Conservation (phyloP, 345 rosid species). For the Carallia pectinifolia region DNA sequence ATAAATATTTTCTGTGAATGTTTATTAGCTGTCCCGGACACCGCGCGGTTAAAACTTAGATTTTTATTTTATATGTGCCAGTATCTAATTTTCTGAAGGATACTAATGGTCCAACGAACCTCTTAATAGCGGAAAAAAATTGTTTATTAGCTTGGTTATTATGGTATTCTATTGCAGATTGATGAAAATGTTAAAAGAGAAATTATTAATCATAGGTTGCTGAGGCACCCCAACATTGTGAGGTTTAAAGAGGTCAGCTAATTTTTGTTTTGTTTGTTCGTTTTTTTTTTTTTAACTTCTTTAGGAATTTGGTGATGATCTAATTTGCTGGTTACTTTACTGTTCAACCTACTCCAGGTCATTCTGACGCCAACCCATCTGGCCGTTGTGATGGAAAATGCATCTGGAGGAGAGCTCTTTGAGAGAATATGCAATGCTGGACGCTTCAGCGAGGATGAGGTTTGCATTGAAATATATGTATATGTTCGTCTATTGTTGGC, state of each 20-base stretch:
- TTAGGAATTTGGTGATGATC: neutral
- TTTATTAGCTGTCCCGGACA: neutral
- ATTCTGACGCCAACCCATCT: constrained; percentile 36
- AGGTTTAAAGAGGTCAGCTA: constrained; percentile 36
- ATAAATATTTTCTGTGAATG: neutral
- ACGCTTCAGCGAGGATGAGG: constrained; percentile 35
- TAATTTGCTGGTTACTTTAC: neutral
- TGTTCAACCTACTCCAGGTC: constrained; percentile 15
- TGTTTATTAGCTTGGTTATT: neutral
- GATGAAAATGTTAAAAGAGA: constrained; percentile 37
- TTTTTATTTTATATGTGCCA: too few species aligned
- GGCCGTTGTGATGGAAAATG: constrained; percentile 38
- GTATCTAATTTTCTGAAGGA: too few species aligned
- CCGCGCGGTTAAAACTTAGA: too few species aligned
- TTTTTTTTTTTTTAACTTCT: neutral
- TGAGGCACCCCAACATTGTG: constrained; percentile 36
- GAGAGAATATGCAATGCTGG: constrained; percentile 29
- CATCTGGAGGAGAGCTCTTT: constrained; percentile 39
- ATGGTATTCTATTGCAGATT: constrained; percentile 18
- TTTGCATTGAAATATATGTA: neutral
- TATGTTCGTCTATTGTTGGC: neutral
- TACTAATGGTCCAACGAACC: too few species aligned
- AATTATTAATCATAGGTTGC: constrained; percentile 32
- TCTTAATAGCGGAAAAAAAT: too few species aligned
- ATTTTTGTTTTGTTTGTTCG: neutral